Evolutionary conservation across 1,139 yeast species (phyloP), one percentile per base, ranked within the genome.

Genomic region (Zygosaccharomyces pseudobailii): DNA sequence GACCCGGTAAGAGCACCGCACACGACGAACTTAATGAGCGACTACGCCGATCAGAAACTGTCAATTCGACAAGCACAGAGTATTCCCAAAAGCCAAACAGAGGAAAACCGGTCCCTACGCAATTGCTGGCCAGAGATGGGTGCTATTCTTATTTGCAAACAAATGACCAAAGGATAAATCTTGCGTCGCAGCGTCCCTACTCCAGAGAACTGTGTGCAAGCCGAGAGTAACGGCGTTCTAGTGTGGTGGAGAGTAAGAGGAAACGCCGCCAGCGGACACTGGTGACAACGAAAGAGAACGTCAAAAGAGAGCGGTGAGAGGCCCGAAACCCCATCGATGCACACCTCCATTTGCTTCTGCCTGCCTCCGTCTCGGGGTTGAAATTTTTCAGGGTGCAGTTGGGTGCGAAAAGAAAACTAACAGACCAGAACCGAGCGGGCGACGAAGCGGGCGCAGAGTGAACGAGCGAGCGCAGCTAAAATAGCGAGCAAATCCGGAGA

Each of bases 361-460:
- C 37, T 36, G 27, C 37, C 24, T 36, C 42, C 46, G 46, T 17
- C 31, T 27, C 42, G 43, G 35, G 42, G 38, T 36, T 30, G 42
- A 39, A 43, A 36, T 38, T 50, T 49, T 50, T 48, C 53, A 48
- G 53, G 53, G 53, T 50, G 53, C 53, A 50, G 46, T 50, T 50
- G 35, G 19, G 30, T 27, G 25, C 33, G 28, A 10, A 38, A 38
- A 21, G 31, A 20, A n/a, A 20, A 8, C 27, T 8, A 24, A 24
- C 8, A 6, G 37, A 35, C 25, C 30, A 27, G 9, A 22, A 19
- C 9, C 27, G 24, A 13, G 38, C 24, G 27, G 19, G 13, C 17
- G n/a, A 22, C 17, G 17, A 35, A 22, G 8, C 36, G 38, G 24
- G 13, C 25, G 36, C 21, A 22, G 7, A 20, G 36, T 10, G 22